phyloP scores from a whole-genome alignment of 768 basidiomycete genomes.

The Pulveroboletus sp. region DNA sequence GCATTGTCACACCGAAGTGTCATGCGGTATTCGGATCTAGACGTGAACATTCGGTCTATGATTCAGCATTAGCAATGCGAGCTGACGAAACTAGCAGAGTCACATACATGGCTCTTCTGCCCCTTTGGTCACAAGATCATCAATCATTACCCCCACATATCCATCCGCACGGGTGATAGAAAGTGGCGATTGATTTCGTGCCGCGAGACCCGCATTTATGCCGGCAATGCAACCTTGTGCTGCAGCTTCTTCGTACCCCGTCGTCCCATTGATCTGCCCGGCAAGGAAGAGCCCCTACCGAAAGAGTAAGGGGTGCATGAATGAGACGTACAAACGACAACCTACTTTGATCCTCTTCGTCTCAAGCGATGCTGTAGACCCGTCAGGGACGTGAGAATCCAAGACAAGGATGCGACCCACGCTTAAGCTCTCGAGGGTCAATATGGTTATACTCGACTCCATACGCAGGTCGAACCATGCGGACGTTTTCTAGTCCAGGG shows the following conservation, averaged over 20 bases:
- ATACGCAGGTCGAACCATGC: slow-evolving; percentile 82
- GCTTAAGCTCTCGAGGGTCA: slow-evolving; percentile 73
- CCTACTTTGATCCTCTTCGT: slow-evolving; percentile 74
- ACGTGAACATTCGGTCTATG: slow-evolving; percentile 90
- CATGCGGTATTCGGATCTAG: slow-evolving; percentile 87
- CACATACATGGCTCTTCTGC: slow-evolving; percentile 82
- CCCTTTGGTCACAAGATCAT: slow-evolving; percentile 84
- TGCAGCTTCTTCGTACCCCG: slow-evolving; percentile 92
- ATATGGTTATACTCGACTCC: slow-evolving; percentile 92
- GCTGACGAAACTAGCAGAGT: background rate
- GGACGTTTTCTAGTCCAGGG: slow-evolving; percentile 77
- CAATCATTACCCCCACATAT: slow-evolving; percentile 87
- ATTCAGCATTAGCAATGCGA: slow-evolving; percentile 1
- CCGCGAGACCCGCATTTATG: slow-evolving; percentile 77
- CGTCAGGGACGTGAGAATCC: background rate
- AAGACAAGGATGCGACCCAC: slow-evolving; percentile 39
- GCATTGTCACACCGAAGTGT: slow-evolving; percentile 86
- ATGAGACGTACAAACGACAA: background rate
- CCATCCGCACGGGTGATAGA: slow-evolving; percentile 79
- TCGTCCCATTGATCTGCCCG: slow-evolving; percentile 90
- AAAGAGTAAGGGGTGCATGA: background rate
- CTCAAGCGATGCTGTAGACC: slow-evolving; percentile 63
- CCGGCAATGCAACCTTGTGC: slow-evolving; percentile 88
- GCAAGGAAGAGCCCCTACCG: slow-evolving; percentile 76
- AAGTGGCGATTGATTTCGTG: slow-evolving; percentile 51